Evolutionary conservation across 495 filamentous ascomycete species (phyloP).

Genomic region (Daldinia grandis): DNA sequence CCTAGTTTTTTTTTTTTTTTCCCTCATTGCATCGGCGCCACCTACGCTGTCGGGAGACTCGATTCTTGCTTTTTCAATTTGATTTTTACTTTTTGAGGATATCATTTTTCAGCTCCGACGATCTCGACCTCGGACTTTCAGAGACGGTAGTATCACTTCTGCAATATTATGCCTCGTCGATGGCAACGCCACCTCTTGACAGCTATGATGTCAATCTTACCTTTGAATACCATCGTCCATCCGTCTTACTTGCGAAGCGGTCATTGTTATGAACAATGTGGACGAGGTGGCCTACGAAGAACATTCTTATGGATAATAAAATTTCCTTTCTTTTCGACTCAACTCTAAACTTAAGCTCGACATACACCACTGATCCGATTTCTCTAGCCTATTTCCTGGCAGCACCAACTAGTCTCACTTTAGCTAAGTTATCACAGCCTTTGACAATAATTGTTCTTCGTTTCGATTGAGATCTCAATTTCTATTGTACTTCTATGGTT

Average conservation of each 20-base stretch:
- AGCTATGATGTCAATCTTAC: not conserved
- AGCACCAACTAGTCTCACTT: not conserved
- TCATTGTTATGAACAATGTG: not conserved
- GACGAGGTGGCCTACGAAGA: not conserved
- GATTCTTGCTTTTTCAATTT: not conserved
- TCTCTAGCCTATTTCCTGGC: not conserved
- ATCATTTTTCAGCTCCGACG: not conserved
- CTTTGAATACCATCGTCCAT: not conserved
- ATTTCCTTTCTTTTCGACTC: too few relatives aligned
- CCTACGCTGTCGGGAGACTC: not conserved
- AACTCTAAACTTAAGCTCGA: not conserved
- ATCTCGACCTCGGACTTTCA: not conserved
- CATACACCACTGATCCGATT: not conserved
- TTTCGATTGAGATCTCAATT: not conserved
- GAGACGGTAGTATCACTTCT: not conserved
- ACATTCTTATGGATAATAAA: not conserved
- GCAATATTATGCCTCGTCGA: not conserved
- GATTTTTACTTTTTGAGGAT: not conserved
- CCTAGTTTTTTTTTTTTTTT: slow-evolving; percentile 20
- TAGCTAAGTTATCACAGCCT: not conserved
- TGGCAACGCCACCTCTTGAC: not conserved
- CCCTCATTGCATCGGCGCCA: not conserved
- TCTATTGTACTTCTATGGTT: not conserved
- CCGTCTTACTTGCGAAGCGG: not conserved
- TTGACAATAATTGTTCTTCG: not conserved